A percentile compares a stretch with the other conserved stretches of the same genome.
phyloP scores from a whole-genome alignment of 1,284 basidiomycete species.

The Sporisorium iseilematis-ciliati region DNA sequence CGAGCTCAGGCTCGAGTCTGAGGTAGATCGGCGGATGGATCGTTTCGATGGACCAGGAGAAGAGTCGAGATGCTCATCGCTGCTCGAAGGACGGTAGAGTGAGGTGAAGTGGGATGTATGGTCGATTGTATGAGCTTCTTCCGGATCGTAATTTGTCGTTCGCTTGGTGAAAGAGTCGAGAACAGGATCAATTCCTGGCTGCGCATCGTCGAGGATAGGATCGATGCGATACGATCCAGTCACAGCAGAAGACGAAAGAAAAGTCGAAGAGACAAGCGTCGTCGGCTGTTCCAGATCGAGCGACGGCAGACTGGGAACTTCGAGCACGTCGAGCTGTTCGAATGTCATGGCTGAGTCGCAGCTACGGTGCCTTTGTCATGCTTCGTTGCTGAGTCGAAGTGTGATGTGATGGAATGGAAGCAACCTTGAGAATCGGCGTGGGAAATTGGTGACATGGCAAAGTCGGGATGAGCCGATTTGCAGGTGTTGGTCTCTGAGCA shows the following conservation, averaged over 20 bases:
- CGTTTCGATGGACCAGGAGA: slow-evolving; percentile 25
- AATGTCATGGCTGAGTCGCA: slow-evolving; percentile 31
- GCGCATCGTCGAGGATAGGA: not conserved
- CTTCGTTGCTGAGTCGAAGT: not conserved
- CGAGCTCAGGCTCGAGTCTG: slow-evolving; percentile 31
- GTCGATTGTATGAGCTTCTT: not conserved
- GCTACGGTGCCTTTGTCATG: not conserved
- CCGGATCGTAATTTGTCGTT: not conserved
- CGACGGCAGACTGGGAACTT: slow-evolving; percentile 25
- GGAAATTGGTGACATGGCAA: slow-evolving; percentile 7
- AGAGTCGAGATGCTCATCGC: slow-evolving; percentile 24
- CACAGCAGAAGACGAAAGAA: slow-evolving; percentile 14
- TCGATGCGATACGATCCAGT: not conserved
- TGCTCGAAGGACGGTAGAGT: not conserved
- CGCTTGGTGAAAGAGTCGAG: slow-evolving; percentile 28
- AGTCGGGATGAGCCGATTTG: slow-evolving; percentile 14
- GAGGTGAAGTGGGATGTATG: not conserved
- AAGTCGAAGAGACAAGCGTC: slow-evolving; percentile 33
- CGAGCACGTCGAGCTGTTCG: slow-evolving; percentile 23
- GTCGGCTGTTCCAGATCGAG: slow-evolving; percentile 20
- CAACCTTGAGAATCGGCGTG: slow-evolving; percentile 1
- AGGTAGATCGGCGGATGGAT: slow-evolving; percentile 12
- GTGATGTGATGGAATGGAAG: slow-evolving; percentile 5
- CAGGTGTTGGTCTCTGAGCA: slow-evolving; percentile 32
- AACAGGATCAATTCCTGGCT: slow-evolving; percentile 23